phyloP scores from a whole-genome alignment of 2,329 filamentous ascomycete genomes.

The Clonostachys solani region DNA sequence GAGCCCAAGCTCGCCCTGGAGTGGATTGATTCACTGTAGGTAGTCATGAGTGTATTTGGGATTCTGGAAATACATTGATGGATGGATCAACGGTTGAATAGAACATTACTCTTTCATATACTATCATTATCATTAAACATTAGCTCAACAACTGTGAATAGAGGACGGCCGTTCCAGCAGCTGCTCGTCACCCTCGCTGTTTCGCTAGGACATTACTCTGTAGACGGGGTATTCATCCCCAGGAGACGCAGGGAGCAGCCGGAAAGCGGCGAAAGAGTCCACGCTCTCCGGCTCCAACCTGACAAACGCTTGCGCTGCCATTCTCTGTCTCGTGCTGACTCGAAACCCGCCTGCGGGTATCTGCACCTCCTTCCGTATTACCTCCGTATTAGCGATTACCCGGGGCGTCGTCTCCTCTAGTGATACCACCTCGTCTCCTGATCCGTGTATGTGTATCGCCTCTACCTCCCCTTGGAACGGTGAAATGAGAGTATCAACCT shows the following conservation, averaged over 20 bases:
- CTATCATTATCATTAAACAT: too few species aligned
- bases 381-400: conserved; percentile 11
- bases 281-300: conserved; percentile 23
- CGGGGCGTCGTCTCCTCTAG: conserved; percentile 14
- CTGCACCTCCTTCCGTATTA: conserved; percentile 7
- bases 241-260: conserved; percentile 16
- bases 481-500: conserved; percentile 11
- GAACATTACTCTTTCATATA: too few species aligned
- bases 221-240: conserved; percentile 24
- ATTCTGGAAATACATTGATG: too few species aligned
- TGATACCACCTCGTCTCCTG: conserved; percentile 3
- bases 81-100: too few species aligned
- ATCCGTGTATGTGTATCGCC: conserved; percentile 12
- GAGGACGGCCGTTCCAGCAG: too few species aligned
- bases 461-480: conserved; percentile 17
- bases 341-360: conserved; percentile 19
- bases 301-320: conserved; percentile 16
- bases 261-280: conserved; percentile 22
- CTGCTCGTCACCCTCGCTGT: too few species aligned
- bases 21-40: conserved; percentile 21
- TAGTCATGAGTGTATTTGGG: too few species aligned
- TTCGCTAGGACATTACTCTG: background rate
- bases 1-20: conserved; percentile 24
- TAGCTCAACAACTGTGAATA: too few species aligned
- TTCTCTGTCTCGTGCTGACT: conserved; percentile 23